phyloP scores from a whole-genome alignment of 306 rosid species.

The Mimosa pudica region DNA sequence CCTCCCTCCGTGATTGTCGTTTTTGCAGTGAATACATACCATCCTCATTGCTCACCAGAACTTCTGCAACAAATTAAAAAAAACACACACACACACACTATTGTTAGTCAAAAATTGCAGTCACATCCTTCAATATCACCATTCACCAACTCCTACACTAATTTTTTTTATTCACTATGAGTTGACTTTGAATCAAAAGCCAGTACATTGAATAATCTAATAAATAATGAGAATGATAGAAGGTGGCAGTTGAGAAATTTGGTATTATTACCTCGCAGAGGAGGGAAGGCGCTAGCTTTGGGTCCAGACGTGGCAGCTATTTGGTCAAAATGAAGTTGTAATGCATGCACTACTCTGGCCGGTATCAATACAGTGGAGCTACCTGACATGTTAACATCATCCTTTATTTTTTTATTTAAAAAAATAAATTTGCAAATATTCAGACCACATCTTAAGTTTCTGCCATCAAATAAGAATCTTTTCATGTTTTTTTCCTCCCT shows the following conservation, averaged over 20 bases:
- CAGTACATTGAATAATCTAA: background rate
- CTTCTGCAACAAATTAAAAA: constrained; percentile 35
- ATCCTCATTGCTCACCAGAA: constrained; percentile 36
- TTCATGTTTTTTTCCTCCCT: background rate
- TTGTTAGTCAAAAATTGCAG: background rate
- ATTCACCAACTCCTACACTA: background rate
- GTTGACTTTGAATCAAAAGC: constrained; percentile 30
- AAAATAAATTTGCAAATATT: background rate
- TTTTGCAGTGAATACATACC: constrained; percentile 51
- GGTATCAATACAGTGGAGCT: constrained; percentile 82
- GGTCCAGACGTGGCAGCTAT: constrained; percentile 53
- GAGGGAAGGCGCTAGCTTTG: constrained; percentile 45
- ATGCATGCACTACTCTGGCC: constrained; percentile 87
- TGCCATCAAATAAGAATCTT: background rate
- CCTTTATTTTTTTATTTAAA: background rate
- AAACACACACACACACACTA: background rate
- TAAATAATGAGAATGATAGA: background rate
- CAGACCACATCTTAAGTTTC: background rate
- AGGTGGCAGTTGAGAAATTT: background rate
- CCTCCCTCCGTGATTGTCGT: constrained; percentile 25
- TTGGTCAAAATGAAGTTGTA: constrained; percentile 79
- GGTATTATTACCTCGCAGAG: constrained; percentile 53
- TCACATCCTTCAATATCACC: background rate
- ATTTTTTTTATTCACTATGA: background rate
- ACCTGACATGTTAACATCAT: constrained; percentile 26